Conservation (phyloP, 495 filamentous ascomycete genomes). For the Talaromyces wortmannii region DNA sequence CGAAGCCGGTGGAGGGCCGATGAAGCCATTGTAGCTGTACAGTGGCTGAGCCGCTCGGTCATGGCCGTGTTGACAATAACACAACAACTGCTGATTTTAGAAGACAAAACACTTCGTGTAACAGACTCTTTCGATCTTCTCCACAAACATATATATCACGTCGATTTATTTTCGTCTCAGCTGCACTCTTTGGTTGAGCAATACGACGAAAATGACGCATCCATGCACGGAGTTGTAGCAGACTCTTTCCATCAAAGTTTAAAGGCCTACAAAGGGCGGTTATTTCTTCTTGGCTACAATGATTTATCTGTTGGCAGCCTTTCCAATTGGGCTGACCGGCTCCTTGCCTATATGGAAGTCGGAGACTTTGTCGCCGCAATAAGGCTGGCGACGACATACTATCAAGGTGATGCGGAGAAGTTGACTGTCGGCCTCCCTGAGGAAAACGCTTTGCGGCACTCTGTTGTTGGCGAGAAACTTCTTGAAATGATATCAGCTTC, state of each 20-base stretch:
- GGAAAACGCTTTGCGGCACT: slow-evolving; percentile 66
- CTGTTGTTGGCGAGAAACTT: slow-evolving; percentile 79
- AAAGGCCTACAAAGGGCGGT: slow-evolving; percentile 85
- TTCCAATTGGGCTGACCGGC: slow-evolving; percentile 96
- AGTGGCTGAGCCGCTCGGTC: slow-evolving; percentile 95
- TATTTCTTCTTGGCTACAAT: slow-evolving; percentile 86
- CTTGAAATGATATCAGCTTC: slow-evolving; percentile 94
- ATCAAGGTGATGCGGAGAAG: slow-evolving; percentile 80
- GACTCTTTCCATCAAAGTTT: slow-evolving; percentile 99
- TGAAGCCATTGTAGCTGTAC: slow-evolving; percentile 92
- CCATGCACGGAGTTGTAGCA: slow-evolving; percentile 92
- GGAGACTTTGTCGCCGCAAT: slow-evolving; percentile 92
- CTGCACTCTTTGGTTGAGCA: slow-evolving; percentile 79
- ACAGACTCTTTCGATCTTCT: slow-evolving; percentile 93
- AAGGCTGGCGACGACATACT: slow-evolving; percentile 82
- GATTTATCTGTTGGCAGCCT: slow-evolving; percentile 83
- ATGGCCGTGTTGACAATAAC: slow-evolving; percentile 87
- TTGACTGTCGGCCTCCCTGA: slow-evolving; percentile 90
- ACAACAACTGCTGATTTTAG: slow-evolving; percentile 84
- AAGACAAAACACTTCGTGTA: slow-evolving; percentile 79
- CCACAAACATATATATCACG: slow-evolving; percentile 86
- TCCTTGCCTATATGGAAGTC: slow-evolving; percentile 93
- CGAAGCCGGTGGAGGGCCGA: slow-evolving; percentile 89
- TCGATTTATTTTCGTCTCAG: slow-evolving; percentile 79
- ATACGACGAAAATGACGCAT: slow-evolving; percentile 76